Evolutionary conservation across 352 stramenopile genomes (phyloP).

Genomic region (Aphanomyces invadans): DNA sequence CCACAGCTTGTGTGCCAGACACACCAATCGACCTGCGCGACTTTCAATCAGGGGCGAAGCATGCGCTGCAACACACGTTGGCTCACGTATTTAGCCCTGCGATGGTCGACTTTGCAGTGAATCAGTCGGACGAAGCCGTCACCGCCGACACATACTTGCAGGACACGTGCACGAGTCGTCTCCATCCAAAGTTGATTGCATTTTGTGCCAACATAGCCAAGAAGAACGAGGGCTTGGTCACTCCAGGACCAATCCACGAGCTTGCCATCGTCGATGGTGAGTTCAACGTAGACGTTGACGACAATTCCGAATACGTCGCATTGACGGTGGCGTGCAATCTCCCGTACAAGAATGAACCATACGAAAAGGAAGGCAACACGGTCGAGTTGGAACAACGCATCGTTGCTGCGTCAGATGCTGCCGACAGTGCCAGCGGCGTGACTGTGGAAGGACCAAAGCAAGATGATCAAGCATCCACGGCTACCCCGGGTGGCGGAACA

Average conservation of each 20-base stretch:
- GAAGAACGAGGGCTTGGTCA: not conserved
- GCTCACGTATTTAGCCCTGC: slow-evolving; percentile 10
- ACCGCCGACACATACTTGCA: not conserved
- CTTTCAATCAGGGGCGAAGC: not conserved
- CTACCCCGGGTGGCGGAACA: no score
- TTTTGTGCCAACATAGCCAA: not conserved
- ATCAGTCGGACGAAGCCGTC: not conserved
- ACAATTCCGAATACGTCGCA: not conserved
- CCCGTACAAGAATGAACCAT: not conserved
- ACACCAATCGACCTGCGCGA: slow-evolving; percentile 6
- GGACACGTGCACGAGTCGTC: not conserved
- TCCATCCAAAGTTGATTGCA: slow-evolving; percentile 9
- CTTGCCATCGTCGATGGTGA: not conserved
- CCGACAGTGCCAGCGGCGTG: no score
- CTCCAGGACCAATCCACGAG: not conserved
- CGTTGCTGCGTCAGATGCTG: not conserved
- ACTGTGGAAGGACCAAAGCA: no score
- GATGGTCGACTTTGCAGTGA: slow-evolving; percentile 4
- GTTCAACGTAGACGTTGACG: not conserved
- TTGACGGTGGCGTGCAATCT: not conserved
- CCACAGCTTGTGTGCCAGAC: slow-evolving; percentile 1
- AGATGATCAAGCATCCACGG: no score
- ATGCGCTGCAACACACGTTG: not conserved
- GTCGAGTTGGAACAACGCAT: slow-evolving; percentile 4
- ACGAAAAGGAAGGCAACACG: not conserved